A percentile compares a stretch with the other conserved stretches of the same genome.
Evolutionary conservation across 805 yeast species (phyloP).

Genomic region (Torulaspora quercuum): DNA sequence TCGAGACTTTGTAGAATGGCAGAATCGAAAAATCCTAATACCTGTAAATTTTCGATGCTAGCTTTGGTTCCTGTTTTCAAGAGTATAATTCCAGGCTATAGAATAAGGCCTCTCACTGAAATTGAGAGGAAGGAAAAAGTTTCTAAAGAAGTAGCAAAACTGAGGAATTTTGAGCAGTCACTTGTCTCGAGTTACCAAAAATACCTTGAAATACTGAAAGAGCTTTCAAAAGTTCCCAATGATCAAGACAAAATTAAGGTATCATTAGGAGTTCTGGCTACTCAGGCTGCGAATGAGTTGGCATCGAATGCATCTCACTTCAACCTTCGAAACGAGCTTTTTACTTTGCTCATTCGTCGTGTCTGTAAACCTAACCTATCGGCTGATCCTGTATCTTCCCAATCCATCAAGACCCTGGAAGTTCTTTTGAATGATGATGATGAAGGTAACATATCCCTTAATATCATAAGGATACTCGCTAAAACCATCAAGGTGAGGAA

Average conservation of each 20-base stretch:
- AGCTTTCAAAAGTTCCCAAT: slow-evolving; percentile 40
- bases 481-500: slow-evolving; percentile 71
- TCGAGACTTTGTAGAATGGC: slow-evolving; percentile 70
- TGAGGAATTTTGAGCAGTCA: slow-evolving; percentile 77
- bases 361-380: slow-evolving; percentile 54
- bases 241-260: slow-evolving; percentile 34
- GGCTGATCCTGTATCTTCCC: slow-evolving; percentile 47
- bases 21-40: slow-evolving; percentile 59
- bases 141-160: slow-evolving; percentile 71
- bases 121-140: slow-evolving; percentile 78
- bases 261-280: slow-evolving; percentile 52
- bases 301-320: slow-evolving; percentile 66
- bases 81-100: slow-evolving; percentile 81
- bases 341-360: slow-evolving; percentile 64
- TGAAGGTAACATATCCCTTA: slow-evolving; percentile 76
- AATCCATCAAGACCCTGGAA: slow-evolving; percentile 64
- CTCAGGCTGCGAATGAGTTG: slow-evolving; percentile 77
- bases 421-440: slow-evolving; percentile 74
- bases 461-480: slow-evolving; percentile 61
- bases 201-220: slow-evolving; percentile 56
- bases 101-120: slow-evolving; percentile 78
- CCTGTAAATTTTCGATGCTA: slow-evolving; percentile 66
- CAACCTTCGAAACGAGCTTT: slow-evolving; percentile 74
- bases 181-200: slow-evolving; percentile 65
- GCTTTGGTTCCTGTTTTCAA: slow-evolving; percentile 84